Evolutionary conservation across 306 rosid species (phyloP), one percentile per base, ranked within the genome.

Genomic region (Begonia fuchsioides): DNA sequence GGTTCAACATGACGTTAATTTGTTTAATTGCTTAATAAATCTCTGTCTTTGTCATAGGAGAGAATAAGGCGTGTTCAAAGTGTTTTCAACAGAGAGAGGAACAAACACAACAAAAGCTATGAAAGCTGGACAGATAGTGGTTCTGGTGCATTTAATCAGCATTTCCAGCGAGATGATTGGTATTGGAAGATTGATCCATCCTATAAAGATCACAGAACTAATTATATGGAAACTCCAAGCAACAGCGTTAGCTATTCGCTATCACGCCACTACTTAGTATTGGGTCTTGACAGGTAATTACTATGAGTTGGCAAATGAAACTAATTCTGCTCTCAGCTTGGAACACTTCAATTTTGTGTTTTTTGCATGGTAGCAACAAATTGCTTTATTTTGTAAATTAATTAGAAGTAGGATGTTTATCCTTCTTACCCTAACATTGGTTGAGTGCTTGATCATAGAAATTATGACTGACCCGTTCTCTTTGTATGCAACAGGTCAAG

Each of bases 121-220:
- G 86, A 81, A 58, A 72, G 82, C 69, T 88, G 93, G 95, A 76
- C 68, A 70, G 90, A 73, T 62, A 64, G 64, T 16, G 90, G 53
- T 18, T 50, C 73, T 1, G 72, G 76, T 40, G 55, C 65, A 10
- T 66, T 66, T 56, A 73, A 75, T 59, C 95, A 81, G 35, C 79
- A 84, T 38, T 78, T 66, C 59, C 95, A 83, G 72, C 68, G 88
- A 60, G 93, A 90, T 14, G 93, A 79, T 60, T 88, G 97, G 97
- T 84, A 81, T 70, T 74, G 90, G 96, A 76, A 81, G 75, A 15
- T 86, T 15, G 80, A 74, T 58, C 47, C 90, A 41, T 83, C 86
- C 50, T 68, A 56, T 49, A 76, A 65, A 54, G 76, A 81, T 58
- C 56, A 69, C 52, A 68, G 75, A 72, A 60, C 71, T 55, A 69